These are phyloP conservation scores for Sclerotinia glacialis DNA, from an alignment of 2,329 filamentous ascomycete genomes.

Conservation along the genomic window DNA sequence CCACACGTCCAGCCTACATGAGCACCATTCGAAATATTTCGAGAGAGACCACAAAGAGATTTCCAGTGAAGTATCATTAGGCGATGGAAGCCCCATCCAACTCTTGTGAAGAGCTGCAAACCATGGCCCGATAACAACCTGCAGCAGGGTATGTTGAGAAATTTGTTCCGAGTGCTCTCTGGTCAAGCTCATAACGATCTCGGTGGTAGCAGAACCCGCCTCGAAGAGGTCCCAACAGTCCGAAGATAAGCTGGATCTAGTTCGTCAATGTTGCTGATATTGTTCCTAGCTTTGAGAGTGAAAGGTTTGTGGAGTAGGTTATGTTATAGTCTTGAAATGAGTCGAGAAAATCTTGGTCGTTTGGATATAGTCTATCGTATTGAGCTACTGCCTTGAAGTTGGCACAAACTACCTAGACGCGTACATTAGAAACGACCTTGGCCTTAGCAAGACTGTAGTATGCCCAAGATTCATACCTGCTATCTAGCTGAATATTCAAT, in stretches of 20 bases:
- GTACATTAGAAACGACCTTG: neutral
- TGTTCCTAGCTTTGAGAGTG: neutral
- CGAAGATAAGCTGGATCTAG: neutral
- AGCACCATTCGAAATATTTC: neutral
- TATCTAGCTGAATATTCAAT: constrained; percentile 89
- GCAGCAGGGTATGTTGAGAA: neutral
- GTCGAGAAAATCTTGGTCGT: constrained; percentile 91
- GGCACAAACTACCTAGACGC: constrained; percentile 69
- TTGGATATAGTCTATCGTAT: constrained; percentile 71
- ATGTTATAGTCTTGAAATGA: constrained; percentile 69
- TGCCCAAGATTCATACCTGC: constrained; percentile 51
- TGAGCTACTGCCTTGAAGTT: constrained; percentile 73
- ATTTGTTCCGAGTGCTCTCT: neutral
- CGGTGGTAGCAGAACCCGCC: neutral
- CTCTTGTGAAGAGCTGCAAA: neutral
- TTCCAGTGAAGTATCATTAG: neutral
- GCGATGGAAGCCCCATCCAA: neutral
- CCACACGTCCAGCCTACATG: neutral
- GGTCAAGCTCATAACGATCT: neutral
- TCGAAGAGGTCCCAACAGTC: neutral
- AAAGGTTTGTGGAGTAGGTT: neutral
- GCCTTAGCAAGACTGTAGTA: neutral
- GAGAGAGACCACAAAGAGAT: neutral
- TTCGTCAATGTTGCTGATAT: neutral
- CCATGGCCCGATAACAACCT: neutral